Base-by-base conservation (phyloP, 2,329 filamentous ascomycete genomes). In the Ascochyta clinopodiicola region DNA sequence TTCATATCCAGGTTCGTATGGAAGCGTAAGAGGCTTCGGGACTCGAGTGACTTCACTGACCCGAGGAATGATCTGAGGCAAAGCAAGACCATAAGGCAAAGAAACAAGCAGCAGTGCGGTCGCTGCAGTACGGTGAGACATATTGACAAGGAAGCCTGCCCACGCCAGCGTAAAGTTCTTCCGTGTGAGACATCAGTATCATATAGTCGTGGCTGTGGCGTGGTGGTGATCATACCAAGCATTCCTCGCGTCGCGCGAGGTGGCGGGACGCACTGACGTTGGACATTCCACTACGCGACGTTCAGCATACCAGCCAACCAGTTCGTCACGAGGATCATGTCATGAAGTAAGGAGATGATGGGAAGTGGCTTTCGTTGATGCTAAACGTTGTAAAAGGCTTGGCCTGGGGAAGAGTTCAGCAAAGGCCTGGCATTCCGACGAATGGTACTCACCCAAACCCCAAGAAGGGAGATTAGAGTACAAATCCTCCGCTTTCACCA, bases 81-180 rank as follows among this genome's bases (percentile, higher is more conserved):
- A 36, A 17, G 59, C 55, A 27, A 56, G 32, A 21, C 48, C 51
- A 22, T 60, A 47, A 19, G 61, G 61, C 35, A 63, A 57, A 36
- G 61, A 62, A 36, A 59, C 43, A 38, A 65, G 45, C 6, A 65
- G 60, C 46, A 65, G 61, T 55, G 49, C 56, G 3, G 55, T 49
- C 12, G 59, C 60, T 49, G 56, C 53, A 15, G 52, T 44, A 32
- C 56, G 45, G 48, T 51, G 57, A 56, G 60, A 57, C 62, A 64
- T 64, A 12, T 37, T 59, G 52, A 39, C 47, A 19, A 50, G 32
- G 43, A 56, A 47, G 38, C 47, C 53, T 64, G 58, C 54, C 54
- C 56, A 57, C 56, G 45, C 60, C 51, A 57, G 47, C 39, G 51
- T 57, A 19, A 44, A 32, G 22, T 38, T 32, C 50, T 46, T 42